phyloP scores from a whole-genome alignment of 305 asterid genomes.

The Fraxinus velutina region DNA sequence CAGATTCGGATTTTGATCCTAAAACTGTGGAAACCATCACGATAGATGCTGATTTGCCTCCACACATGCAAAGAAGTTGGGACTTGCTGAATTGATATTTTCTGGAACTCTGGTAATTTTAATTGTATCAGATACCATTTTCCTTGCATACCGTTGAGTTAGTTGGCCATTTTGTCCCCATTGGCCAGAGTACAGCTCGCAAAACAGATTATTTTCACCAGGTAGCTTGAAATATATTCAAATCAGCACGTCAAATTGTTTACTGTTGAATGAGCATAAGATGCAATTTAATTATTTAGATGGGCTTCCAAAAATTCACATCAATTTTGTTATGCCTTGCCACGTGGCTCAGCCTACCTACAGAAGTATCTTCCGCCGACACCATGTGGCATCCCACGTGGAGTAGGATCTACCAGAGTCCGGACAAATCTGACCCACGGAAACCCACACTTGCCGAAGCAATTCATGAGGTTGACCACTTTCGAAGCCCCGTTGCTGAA shows the following conservation, averaged over 20 bases:
- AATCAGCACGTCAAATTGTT: not conserved
- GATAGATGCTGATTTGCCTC: slow-evolving; percentile 63
- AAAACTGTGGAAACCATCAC: slow-evolving; percentile 35
- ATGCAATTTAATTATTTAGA: not conserved
- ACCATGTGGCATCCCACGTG: not conserved
- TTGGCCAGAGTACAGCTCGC: not conserved
- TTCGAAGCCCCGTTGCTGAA: not conserved
- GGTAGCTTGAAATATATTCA: not conserved
- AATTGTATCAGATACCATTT: not conserved
- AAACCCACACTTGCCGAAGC: not conserved
- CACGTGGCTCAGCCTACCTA: not conserved
- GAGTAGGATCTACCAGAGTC: not conserved
- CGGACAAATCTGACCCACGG: not conserved
- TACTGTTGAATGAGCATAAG: not conserved
- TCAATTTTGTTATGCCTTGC: not conserved
- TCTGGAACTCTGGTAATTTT: not conserved
- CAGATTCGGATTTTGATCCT: slow-evolving; percentile 32
- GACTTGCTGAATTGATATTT: slow-evolving; percentile 36
- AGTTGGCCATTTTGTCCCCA: not conserved
- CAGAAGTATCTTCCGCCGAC: not conserved
- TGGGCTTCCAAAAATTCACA: not conserved
- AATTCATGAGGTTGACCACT: not conserved
- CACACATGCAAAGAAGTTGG: slow-evolving; percentile 88
- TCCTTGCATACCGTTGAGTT: not conserved
- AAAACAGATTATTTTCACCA: not conserved